Conservation (phyloP, 306 rosid genomes). For the Cucurbita moschata region DNA sequence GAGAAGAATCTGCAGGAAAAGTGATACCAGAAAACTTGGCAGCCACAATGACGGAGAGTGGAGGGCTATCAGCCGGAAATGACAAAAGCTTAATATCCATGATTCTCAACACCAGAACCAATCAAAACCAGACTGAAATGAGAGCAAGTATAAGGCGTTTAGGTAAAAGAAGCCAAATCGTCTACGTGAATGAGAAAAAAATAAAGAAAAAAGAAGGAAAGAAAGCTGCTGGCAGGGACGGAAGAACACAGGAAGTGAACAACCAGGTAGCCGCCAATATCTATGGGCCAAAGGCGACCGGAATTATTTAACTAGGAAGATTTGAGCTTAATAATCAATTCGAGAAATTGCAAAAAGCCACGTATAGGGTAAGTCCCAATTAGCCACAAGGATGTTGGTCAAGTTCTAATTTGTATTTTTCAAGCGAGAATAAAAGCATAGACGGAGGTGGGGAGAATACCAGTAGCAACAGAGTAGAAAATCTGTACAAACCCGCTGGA, state of each 20-base stretch:
- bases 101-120: neutral
- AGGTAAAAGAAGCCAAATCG: neutral
- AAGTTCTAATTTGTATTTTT: neutral
- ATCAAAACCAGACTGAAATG: neutral
- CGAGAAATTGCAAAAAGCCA: no score
- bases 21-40: slow-evolving; percentile 47
- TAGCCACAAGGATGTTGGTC: neutral
- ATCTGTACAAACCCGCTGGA: neutral
- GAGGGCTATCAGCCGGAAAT: slow-evolving; percentile 49
- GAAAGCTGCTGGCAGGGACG: neutral
- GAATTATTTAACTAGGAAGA: no score
- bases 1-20: slow-evolving; percentile 32
- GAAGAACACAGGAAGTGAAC: neutral
- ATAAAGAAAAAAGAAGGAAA: neutral
- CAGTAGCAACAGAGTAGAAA: neutral
- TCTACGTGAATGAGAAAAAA: neutral
- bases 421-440: neutral
- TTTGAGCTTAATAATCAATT: no score
- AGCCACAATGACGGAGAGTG: slow-evolving; percentile 55
- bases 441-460: neutral
- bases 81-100: slow-evolving; percentile 45
- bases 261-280: neutral
- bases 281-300: no score
- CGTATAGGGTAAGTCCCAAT: no score
- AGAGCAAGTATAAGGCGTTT: neutral